A percentile compares a stretch with the other conserved stretches of the same genome.
Evolutionary conservation across 805 yeast species (phyloP).

Genomic region (Saccharomycopsis fibuligera): DNA sequence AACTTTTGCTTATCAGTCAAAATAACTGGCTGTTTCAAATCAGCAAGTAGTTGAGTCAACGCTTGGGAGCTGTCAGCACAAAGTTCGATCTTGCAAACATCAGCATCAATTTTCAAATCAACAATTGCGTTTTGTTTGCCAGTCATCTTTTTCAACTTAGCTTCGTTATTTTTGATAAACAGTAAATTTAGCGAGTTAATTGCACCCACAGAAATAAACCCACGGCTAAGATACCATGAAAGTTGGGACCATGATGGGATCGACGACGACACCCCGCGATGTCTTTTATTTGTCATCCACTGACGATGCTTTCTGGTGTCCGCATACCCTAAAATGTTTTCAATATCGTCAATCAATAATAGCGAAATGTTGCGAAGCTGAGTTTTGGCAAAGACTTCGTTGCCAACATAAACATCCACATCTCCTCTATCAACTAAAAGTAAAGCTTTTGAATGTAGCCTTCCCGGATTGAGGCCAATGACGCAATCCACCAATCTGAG

Average conservation of each 20-base stretch:
- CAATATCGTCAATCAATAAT: slow-evolving; percentile 58
- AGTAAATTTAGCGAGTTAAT: slow-evolving; percentile 26
- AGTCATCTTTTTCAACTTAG: slow-evolving; percentile 17
- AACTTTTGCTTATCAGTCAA: slow-evolving; percentile 57
- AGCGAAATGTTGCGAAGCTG: slow-evolving; percentile 45
- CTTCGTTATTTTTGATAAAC: slow-evolving; percentile 16
- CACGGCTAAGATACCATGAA: slow-evolving; percentile 37
- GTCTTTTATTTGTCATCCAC: slow-evolving; percentile 21
- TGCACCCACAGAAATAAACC: slow-evolving; percentile 48
- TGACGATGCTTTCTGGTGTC: slow-evolving; percentile 14
- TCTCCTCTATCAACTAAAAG: slow-evolving; percentile 49
- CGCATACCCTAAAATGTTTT: slow-evolving; percentile 29
- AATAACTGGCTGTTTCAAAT: slow-evolving; percentile 61
- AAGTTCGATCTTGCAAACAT: slow-evolving; percentile 42
- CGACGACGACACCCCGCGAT: neutral
- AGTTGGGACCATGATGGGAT: slow-evolving; percentile 36
- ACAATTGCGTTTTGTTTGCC: slow-evolving; percentile 27
- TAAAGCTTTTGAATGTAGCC: slow-evolving; percentile 47
- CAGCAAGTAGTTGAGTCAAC: slow-evolving; percentile 58
- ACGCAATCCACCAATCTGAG: slow-evolving; percentile 43
- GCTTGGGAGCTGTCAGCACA: slow-evolving; percentile 87
- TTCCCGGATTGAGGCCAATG: slow-evolving; percentile 58
- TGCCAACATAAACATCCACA: slow-evolving; percentile 37
- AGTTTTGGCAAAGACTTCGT: slow-evolving; percentile 33
- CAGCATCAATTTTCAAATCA: slow-evolving; percentile 44